Conservation (phyloP, 352 stramenopile species). For the Saprolegnia parasitica region DNA sequence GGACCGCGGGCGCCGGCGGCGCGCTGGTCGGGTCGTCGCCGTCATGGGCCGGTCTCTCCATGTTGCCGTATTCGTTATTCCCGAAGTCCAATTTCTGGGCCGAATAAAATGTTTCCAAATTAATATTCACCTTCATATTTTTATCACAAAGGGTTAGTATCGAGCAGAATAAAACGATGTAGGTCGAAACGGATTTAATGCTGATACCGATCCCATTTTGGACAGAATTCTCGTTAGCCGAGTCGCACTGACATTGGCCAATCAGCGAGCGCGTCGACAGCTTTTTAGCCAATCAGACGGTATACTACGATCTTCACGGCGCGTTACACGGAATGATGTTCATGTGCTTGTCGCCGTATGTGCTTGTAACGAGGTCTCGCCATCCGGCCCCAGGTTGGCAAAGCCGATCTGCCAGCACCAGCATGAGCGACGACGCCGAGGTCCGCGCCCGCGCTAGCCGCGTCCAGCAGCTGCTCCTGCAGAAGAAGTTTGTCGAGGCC, state of each 20-base stretch:
- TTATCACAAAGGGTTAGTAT: neutral
- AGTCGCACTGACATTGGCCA: constrained; percentile 2
- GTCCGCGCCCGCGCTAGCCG: constrained; percentile 60
- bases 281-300: constrained; percentile 23
- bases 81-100: constrained; percentile 10
- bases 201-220: constrained; percentile 3
- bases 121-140: neutral
- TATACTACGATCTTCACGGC: constrained; percentile 5
- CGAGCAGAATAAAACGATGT: neutral
- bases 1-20: neutral
- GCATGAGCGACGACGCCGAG: constrained; percentile 32
- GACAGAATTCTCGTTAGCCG: constrained; percentile 1
- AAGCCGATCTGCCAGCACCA: neutral
- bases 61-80: neutral
- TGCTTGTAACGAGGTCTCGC: constrained; percentile 18
- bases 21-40: neutral
- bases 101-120: constrained; percentile 2
- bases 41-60: neutral
- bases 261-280: neutral
- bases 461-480: constrained; percentile 62
- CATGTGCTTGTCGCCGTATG: constrained; percentile 16
- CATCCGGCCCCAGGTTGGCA: neutral
- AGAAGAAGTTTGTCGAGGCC: constrained; percentile 79
- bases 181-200: neutral
- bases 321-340: constrained; percentile 8